Conservation (phyloP, 139 green algal species). For the Closterium sp. region DNA sequence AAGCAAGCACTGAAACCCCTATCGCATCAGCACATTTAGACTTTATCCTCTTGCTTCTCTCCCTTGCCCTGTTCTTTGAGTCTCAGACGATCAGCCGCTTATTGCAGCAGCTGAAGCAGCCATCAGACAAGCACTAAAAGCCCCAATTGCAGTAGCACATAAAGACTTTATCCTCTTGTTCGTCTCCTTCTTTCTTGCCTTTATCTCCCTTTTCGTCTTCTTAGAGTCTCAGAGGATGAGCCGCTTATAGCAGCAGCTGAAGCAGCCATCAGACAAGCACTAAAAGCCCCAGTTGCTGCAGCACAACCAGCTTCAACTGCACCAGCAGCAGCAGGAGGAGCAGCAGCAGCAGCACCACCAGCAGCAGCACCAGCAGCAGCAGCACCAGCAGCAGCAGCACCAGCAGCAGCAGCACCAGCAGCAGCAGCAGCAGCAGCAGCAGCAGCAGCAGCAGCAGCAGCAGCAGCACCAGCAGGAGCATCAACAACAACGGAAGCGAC, state of each 20-base stretch:
- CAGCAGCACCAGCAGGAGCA: neutral
- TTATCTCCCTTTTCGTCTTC: neutral
- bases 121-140: neutral
- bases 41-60: conserved; percentile 42
- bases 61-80: neutral
- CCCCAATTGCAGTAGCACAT: neutral
- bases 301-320: neutral
- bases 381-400: no score
- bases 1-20: neutral
- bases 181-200: no score
- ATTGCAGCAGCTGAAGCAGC: neutral
- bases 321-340: neutral
- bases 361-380: no score
- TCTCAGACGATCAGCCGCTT: neutral
- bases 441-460: neutral
- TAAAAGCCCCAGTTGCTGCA: neutral
- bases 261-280: neutral
- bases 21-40: neutral
- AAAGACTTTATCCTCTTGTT: conserved; percentile 43
- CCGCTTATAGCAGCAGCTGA: neutral
- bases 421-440: neutral
- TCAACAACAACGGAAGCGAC: neutral
- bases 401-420: no score
- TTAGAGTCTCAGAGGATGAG: neutral
- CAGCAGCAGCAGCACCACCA: neutral